Percentiles rank a stretch among this genome's conserved stretches.
These are phyloP conservation scores for Hypoxylon sp. DNA, from an alignment of 2,329 filamentous ascomycete species.

Conservation along the genomic window DNA sequence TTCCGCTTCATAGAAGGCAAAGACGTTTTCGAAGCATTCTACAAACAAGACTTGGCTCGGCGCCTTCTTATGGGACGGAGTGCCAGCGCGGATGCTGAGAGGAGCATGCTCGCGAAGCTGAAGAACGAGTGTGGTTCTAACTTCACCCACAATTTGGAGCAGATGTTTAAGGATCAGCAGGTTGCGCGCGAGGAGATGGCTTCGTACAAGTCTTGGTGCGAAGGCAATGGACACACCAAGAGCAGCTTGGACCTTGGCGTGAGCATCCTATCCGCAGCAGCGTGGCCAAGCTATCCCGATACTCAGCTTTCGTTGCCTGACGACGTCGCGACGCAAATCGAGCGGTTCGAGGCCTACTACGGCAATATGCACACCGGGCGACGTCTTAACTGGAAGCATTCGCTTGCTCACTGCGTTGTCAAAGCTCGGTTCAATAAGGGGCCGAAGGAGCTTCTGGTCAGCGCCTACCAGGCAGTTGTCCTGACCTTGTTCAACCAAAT, in stretches of 20 bases:
- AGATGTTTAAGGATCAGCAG: constrained; percentile 99
- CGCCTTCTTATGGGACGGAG: constrained; percentile 90
- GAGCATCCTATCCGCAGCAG: constrained; percentile 86
- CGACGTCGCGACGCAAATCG: constrained; percentile 77
- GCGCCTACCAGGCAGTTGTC: constrained; percentile 90
- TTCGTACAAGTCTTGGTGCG: constrained; percentile 77
- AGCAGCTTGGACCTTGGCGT: constrained; percentile 77
- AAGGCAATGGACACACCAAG: constrained; percentile 55
- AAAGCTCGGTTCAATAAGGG: constrained; percentile 82
- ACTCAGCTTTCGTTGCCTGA: constrained; percentile 74
- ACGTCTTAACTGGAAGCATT: constrained; percentile 89
- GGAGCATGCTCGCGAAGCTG: constrained; percentile 91
- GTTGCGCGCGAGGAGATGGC: constrained; percentile 90
- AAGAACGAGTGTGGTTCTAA: constrained; percentile 92
- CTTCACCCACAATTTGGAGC: constrained; percentile 96
- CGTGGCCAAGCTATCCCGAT: constrained; percentile 93
- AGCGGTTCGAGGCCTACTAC: constrained; percentile 86
- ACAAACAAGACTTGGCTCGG: constrained; percentile 95
- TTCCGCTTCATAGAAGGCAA: constrained; percentile 98
- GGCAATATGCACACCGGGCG: constrained; percentile 88
- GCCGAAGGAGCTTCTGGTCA: constrained; percentile 87
- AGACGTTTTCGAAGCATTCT: constrained; percentile 97
- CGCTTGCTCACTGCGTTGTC: constrained; percentile 88
- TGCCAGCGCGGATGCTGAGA: constrained; percentile 92
- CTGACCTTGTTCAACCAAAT: constrained; percentile 87